Conservation (phyloP, 306 rosid species). For the Cucumis sativus region DNA sequence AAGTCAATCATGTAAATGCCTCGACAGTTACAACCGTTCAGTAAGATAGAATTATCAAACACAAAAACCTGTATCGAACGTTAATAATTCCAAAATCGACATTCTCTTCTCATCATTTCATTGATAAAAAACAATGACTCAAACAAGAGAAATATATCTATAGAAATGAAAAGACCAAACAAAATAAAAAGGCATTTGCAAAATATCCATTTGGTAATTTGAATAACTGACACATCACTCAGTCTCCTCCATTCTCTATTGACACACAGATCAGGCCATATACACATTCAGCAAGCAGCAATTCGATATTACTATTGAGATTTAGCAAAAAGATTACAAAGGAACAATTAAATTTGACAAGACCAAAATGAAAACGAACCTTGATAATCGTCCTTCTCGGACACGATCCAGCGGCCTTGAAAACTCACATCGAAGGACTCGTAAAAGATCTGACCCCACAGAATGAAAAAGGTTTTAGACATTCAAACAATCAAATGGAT, state of each 20-base stretch:
- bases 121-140: background rate
- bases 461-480: background rate
- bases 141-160: background rate
- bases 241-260: background rate
- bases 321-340: background rate
- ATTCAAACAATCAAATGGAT: background rate
- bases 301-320: background rate
- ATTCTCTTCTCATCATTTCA: background rate
- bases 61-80: background rate
- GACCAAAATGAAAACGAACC: conserved; percentile 24
- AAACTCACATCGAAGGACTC: conserved; percentile 74
- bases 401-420: conserved; percentile 67
- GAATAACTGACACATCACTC: background rate
- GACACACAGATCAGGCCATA: background rate
- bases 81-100: background rate
- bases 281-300: background rate
- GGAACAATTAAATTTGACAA: background rate
- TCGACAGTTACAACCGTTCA: background rate
- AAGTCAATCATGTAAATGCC: background rate
- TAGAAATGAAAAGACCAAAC: background rate
- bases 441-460: conserved; percentile 47
- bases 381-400: conserved; percentile 53
- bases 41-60: background rate
- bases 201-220: background rate
- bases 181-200: background rate